A percentile compares a stretch with the other conserved stretches of the same genome.
Evolutionary conservation across 352 stramenopile species (phyloP).

Genomic region (Phytopythium helicoides): DNA sequence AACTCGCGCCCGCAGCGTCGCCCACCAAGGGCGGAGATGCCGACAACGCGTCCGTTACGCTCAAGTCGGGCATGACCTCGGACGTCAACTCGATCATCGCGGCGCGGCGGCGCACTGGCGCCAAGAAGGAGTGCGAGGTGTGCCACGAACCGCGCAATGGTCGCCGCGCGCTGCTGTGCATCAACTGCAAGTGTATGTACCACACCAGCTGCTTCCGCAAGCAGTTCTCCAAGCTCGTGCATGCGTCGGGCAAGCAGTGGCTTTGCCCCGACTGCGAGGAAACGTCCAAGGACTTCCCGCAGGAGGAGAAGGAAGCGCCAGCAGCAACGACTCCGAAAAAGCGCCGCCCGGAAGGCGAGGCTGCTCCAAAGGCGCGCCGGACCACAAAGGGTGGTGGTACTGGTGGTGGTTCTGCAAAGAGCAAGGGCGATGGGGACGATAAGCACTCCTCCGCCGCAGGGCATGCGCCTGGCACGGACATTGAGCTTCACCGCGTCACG

Average conservation of each 20-base stretch:
- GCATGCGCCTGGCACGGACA: conserved; percentile 13
- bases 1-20: conserved; percentile 27
- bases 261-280: conserved; percentile 80
- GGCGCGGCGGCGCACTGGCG: conserved; percentile 58
- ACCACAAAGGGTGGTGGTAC: conserved; percentile 12
- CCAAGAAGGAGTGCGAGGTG: conserved; percentile 68
- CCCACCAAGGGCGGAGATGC: conserved; percentile 16
- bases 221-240: conserved; percentile 68
- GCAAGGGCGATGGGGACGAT: conserved; percentile 18
- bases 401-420: conserved; percentile 6
- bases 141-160: conserved; percentile 75
- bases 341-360: conserved; percentile 22
- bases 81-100: conserved; percentile 71
- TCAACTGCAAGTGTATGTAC: conserved; percentile 82
- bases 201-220: conserved; percentile 84
- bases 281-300: conserved; percentile 13
- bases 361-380: conserved; percentile 19
- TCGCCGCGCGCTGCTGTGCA: conserved; percentile 72
- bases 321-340: conserved; percentile 31
- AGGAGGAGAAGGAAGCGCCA: conserved; percentile 29
- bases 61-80: conserved; percentile 52
- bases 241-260: conserved; percentile 66
- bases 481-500: conserved; percentile 61
- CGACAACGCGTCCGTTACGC: conserved; percentile 20
- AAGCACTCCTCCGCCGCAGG: conserved; percentile 5